These are phyloP conservation scores for Botrytis deweyae DNA, from an alignment of 2,329 filamentous ascomycete genomes.

Conservation along the genomic window DNA sequence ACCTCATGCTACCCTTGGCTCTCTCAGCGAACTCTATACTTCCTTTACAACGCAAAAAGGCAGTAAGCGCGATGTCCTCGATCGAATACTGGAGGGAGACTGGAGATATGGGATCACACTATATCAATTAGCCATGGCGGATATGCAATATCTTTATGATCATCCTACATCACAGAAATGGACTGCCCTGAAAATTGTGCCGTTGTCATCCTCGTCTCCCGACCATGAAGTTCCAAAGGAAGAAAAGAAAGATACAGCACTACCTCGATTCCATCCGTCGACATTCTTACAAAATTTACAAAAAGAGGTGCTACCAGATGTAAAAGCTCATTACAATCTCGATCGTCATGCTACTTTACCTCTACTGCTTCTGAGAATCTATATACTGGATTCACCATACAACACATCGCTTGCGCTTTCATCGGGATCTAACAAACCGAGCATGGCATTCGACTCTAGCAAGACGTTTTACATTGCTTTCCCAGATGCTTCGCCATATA, in stretches of 20 bases:
- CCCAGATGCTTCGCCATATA: conserved; percentile 73
- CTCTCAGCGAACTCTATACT: conserved; percentile 64
- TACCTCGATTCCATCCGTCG: conserved; percentile 76
- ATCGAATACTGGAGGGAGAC: conserved; percentile 65
- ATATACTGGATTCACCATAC: conserved; percentile 79
- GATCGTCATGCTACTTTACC: conserved; percentile 68
- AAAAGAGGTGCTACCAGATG: conserved; percentile 69
- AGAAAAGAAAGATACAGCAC: conserved; percentile 44
- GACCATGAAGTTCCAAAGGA: conserved; percentile 33
- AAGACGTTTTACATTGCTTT: conserved; percentile 79
- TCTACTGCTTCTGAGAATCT: conserved; percentile 73
- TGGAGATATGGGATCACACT: conserved; percentile 64
- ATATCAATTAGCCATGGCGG: conserved; percentile 68
- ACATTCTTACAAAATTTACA: conserved; percentile 78
- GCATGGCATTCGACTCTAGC: conserved; percentile 55
- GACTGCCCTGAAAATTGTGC: conserved; percentile 60
- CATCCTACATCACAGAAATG: conserved; percentile 64
- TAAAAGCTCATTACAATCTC: conserved; percentile 82
- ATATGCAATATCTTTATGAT: conserved; percentile 64
- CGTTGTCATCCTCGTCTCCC: conserved; percentile 40
- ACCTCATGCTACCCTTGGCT: conserved; percentile 61
- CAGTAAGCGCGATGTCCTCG: conserved; percentile 62
- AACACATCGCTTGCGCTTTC: conserved; percentile 56
- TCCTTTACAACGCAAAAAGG: conserved; percentile 60
- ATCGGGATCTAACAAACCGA: conserved; percentile 25